Evolutionary conservation across 2,329 filamentous ascomycete species (phyloP), one percentile per base, ranked within the genome.

Genomic region (Aspergillus cejpii): DNA sequence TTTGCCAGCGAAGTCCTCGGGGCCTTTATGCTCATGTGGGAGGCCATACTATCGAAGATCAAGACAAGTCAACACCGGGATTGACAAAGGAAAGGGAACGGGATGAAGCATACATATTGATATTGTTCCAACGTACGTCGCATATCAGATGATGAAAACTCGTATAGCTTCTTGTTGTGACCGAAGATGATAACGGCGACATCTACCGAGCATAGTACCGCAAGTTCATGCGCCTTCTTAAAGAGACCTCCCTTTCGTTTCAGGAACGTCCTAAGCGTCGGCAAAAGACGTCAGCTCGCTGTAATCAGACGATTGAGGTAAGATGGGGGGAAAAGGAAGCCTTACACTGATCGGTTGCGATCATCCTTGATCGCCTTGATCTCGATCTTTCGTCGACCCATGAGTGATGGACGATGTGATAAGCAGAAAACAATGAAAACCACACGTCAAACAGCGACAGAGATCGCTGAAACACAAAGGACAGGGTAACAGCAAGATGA

Each of bases 351-450:
- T 67, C 90, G 88, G 67, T 96, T 96, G 62, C 90, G 83, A 71
- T 96, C 90, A 81, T 96, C 90, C 73, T 95, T 96, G 78, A 97
- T 97, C 59, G 91, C 88, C 74, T 96, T 96, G 77, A 98, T 97
- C 76, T 97, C 92, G 67, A 98, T 98, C 81, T 98, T 98, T 79
- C 92, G 83, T 70, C 92, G 84, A 69, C 92, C 92, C 92, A 98
- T 98, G 43, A 47, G 47, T 46, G 44, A 45, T 39, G 34, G 20
- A 42, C 17, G 15, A 45, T 51, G 37, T 45, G 44, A 39, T 20
- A 34, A 34, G 31, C 31, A 11, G 31, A 11, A 34, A 34, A 34
- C 31, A 20, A 34, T n/a, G 34, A 20, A 37, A 14, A 33, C 31
- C 39, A 40, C 41, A 49, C 41, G 47, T 53, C 41, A 48, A 41